Evolutionary conservation across 2,329 filamentous ascomycete genomes (phyloP), one percentile per base, ranked within the genome.

Genomic region (Penicillium sp.): DNA sequence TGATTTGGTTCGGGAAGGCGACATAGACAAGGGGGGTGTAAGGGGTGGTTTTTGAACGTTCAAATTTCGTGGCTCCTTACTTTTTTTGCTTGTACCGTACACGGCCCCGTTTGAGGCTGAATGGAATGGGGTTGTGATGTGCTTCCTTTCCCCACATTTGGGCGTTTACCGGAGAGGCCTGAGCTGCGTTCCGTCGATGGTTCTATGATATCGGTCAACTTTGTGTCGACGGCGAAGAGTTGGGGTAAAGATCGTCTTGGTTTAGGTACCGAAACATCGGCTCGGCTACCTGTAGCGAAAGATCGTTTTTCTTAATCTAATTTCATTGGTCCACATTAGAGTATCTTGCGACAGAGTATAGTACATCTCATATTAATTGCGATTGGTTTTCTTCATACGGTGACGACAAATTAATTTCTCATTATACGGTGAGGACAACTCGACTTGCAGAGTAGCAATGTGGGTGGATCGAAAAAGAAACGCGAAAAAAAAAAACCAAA

Each of bases 91-190:
- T 23, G 31, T 21, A 27, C 35, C 13, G 21, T 48, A 44, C 39
- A 43, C 37, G 50, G 50, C 29, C 37, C 42, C 31, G 21, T 19
- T 53, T 53, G 42, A 53, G 50, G 50, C 50, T 53, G 26, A 53
- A 53, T n/a, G 27, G 13, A 14, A 49, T 35, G 46, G 46, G 46
- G 29, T 35, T 44, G 37, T 46, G 50, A 53, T 53, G 50, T 53
- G 50, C 42, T 53, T 45, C 16, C 27, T 33, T 42, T 50, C 50
- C 50, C 50, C 50, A 53, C 50, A 53, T 27, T 46, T 19, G 19
- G 50, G 50, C 50, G 50, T 53, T 43, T 39, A 53, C 27, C 25
- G 42, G 39, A 45, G 50, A 46, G 50, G 50, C 50, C 50, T 53
- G 50, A 53, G 50, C 50, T 46, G 26, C 42, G 26, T 25, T 43